These are phyloP conservation scores for Castanea crenata DNA, from an alignment of 306 rosid species.

Conservation along the genomic window DNA sequence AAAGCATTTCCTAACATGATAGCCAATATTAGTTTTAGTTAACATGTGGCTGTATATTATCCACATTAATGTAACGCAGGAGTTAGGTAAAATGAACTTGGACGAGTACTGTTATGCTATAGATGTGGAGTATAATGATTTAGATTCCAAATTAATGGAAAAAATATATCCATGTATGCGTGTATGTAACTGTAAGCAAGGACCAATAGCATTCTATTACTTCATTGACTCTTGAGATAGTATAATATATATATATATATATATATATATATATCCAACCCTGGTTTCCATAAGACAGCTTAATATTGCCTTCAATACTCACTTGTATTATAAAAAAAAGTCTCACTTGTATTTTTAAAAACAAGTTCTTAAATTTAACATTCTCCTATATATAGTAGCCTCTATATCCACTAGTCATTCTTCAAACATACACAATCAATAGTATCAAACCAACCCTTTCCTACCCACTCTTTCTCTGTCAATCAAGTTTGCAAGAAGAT, in stretches of 20 bases:
- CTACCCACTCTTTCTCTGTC: neutral
- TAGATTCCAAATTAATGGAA: no score
- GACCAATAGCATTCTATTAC: conserved; percentile 19
- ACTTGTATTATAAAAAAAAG: neutral
- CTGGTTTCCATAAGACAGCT: conserved; percentile 21
- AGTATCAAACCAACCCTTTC: neutral
- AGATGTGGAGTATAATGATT: no score
- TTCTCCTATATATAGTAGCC: neutral
- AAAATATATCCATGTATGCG: neutral
- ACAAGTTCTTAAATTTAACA: neutral
- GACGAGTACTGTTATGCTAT: neutral
- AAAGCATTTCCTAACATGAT: conserved; percentile 4
- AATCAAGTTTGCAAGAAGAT: conserved; percentile 18
- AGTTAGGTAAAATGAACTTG: conserved; percentile 15
- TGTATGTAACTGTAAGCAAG: conserved; percentile 11
- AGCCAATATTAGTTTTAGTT: conserved; percentile 17
- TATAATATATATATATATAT: neutral
- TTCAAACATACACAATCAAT: conserved; percentile 23
- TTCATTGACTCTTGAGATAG: conserved; percentile 30
- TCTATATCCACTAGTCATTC: conserved; percentile 3
- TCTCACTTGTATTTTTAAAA: conserved; percentile 10
- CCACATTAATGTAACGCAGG: neutral
- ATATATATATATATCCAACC: conserved; percentile 8
- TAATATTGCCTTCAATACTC: conserved; percentile 12
- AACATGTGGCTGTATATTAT: conserved; percentile 17